Base-by-base conservation (phyloP, 2,329 filamentous ascomycete genomes). In the Hypoxylon sp. region DNA sequence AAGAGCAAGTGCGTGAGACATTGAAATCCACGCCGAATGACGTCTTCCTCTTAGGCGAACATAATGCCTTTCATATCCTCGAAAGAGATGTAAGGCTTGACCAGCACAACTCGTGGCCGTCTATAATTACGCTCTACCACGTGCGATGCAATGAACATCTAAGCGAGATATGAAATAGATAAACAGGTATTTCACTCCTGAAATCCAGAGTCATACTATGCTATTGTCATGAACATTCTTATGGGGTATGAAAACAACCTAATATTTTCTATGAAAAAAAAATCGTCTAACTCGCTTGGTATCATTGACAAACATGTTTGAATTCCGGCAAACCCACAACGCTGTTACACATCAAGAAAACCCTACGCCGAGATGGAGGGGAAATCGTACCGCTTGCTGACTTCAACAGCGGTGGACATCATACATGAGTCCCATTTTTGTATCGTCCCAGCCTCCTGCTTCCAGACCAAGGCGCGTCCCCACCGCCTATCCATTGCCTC, bases 301-400 rank as follows among this genome's bases (percentile, higher is more conserved):
- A 72, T 70, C 61, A 67, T 71, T 36, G 55, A 60, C 62, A 68
- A 62, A 66, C 62, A 64, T 16, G 61, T 66, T 68, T 61, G 51
- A 66, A 55, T 58, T 55, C 59, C 59, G 61, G 24, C 59, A 66
- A 61, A 64, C 59, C 49, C 18, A 51, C 51, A 55, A 48, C 36
- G 45, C 40, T 46, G 36, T 50, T 52, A 51, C 44, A 54, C 54
- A 56, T 33, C 20, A 49, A 50, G 26, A 55, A 45, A 52, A 11
- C 30, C 32, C 26, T 53, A 46, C 49, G 36, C 53, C 38, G 12
- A 54, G 45, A 58, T 46, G 52, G 45, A 56, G 57, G 40, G 22
- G 36, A 55, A 57, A 42, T 36, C 53, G 32, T 52, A 36, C 44
- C 61, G 48, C 46, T 49, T 61, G 65, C 59, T 55, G 42, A 51